A percentile compares a stretch with the other conserved stretches of the same genome.
Evolutionary conservation across 345 rosid genomes (phyloP).

Genomic region (Lagerstroemia speciosa): DNA sequence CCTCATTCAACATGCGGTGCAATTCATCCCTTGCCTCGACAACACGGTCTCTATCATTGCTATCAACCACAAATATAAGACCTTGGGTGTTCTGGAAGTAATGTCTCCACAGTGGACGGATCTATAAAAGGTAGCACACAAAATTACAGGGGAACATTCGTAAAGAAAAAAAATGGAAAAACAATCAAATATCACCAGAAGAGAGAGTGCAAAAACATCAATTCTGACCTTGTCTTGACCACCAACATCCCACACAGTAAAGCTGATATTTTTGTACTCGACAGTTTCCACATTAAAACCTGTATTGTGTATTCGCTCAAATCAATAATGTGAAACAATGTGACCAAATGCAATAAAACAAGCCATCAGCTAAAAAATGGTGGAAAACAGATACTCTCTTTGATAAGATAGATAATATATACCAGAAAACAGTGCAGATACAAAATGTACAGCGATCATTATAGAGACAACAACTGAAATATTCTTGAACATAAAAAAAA

Average conservation of each 20-base stretch:
- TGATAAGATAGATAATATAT: not conserved
- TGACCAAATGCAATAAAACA: not conserved
- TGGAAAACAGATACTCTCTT: not conserved
- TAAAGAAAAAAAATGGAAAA: not conserved
- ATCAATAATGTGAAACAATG: not conserved
- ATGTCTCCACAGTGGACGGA: conserved; percentile 89
- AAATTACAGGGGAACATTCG: not conserved
- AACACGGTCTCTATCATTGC: conserved; percentile 69
- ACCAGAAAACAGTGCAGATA: not conserved
- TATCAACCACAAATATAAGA: conserved; percentile 77
- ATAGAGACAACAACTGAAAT: not conserved
- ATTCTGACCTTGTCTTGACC: conserved; percentile 71
- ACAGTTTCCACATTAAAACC: conserved; percentile 91
- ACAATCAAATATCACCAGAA: not conserved
- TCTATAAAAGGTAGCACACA: conserved; percentile 24
- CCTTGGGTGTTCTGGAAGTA: conserved; percentile 85
- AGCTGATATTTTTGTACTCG: conserved; percentile 86
- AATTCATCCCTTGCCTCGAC: conserved; percentile 82
- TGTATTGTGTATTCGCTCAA: conserved; percentile 3
- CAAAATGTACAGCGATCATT: not conserved
- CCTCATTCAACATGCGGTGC: conserved; percentile 88
- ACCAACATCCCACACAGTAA: conserved; percentile 92
- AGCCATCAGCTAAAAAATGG: not conserved
- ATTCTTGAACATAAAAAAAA: not conserved
- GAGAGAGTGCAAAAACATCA: not conserved